A percentile compares a stretch with the other conserved stretches of the same genome.
These are phyloP conservation scores for Papiliotrema nemorosa DNA, from an alignment of 1,284 basidiomycete species.

Conservation along the genomic window DNA sequence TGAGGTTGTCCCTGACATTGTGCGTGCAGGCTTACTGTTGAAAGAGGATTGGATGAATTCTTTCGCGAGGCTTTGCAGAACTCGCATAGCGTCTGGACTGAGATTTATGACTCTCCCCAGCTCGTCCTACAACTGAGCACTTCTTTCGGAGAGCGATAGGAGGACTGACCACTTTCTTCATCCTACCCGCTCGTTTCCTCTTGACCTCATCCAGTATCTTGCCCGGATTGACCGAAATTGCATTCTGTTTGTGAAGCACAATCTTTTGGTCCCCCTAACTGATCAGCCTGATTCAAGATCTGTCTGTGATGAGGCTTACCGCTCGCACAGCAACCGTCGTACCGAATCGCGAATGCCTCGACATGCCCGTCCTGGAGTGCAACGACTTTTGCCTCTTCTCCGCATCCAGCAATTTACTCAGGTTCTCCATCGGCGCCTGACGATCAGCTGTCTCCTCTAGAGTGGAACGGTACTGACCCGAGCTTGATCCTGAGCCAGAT, in stretches of 20 bases:
- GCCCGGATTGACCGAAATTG: slow-evolving; percentile 69
- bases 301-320: slow-evolving; percentile 44
- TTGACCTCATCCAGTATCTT: slow-evolving; percentile 75
- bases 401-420: slow-evolving; percentile 66
- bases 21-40: slow-evolving; percentile 62
- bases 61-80: slow-evolving; percentile 64
- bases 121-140: slow-evolving; percentile 50
- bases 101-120: slow-evolving; percentile 51
- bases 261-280: slow-evolving; percentile 50
- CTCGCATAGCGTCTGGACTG: slow-evolving; percentile 62
- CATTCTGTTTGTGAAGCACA: slow-evolving; percentile 78
- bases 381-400: slow-evolving; percentile 64
- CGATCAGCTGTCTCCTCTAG: not conserved
- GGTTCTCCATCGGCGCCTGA: slow-evolving; percentile 60
- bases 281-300: too few species aligned
- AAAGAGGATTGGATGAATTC: slow-evolving; percentile 77
- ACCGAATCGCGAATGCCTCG: slow-evolving; percentile 88
- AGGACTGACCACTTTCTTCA: slow-evolving; percentile 51
- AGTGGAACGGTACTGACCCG: slow-evolving; percentile 55
- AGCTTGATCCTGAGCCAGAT: slow-evolving; percentile 63
- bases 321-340: slow-evolving; percentile 78
- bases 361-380: slow-evolving; percentile 52
- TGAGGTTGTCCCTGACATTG: not conserved
- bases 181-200: slow-evolving; percentile 60
- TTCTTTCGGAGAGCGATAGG: not conserved